Percentiles rank a stretch among this genome's conserved stretches.
Evolutionary conservation across 2,329 filamentous ascomycete genomes (phyloP).

Genomic region (Fusarium sambucinum): DNA sequence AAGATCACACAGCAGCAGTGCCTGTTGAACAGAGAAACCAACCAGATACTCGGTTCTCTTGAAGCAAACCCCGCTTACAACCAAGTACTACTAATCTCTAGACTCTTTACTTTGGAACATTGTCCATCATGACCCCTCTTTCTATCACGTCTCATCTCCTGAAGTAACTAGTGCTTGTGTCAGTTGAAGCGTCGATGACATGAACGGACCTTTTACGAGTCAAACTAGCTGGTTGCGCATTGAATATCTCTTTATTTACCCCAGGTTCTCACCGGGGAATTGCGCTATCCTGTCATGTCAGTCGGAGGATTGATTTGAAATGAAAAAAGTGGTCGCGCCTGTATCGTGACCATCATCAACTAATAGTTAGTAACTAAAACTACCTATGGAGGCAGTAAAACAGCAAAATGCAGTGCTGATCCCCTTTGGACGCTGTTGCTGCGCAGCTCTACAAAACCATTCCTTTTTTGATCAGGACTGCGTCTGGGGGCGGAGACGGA

Average conservation of each 20-base stretch:
- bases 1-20: constrained; percentile 13
- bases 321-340: constrained; percentile 18
- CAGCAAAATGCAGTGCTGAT: constrained; percentile 39
- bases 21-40: constrained; percentile 9
- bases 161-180: constrained; percentile 30
- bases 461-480: constrained; percentile 41
- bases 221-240: constrained; percentile 34
- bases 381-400: neutral
- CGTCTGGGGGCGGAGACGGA: constrained; percentile 34
- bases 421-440: constrained; percentile 3
- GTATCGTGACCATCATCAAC: constrained; percentile 37
- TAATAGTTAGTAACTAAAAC: constrained; percentile 8
- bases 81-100: neutral
- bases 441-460: constrained; percentile 28
- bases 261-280: constrained; percentile 35
- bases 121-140: constrained; percentile 20
- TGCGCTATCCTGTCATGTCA: constrained; percentile 9
- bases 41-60: constrained; percentile 23
- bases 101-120: neutral
- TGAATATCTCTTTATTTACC: constrained; percentile 23
- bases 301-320: constrained; percentile 8
- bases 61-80: neutral
- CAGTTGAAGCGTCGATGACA: constrained; percentile 32
- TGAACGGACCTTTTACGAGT: constrained; percentile 13
- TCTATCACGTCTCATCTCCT: constrained; percentile 24